Base-by-base conservation (phyloP, 2,329 filamentous ascomycete genomes). In the Cladorrhinum sp. region DNA sequence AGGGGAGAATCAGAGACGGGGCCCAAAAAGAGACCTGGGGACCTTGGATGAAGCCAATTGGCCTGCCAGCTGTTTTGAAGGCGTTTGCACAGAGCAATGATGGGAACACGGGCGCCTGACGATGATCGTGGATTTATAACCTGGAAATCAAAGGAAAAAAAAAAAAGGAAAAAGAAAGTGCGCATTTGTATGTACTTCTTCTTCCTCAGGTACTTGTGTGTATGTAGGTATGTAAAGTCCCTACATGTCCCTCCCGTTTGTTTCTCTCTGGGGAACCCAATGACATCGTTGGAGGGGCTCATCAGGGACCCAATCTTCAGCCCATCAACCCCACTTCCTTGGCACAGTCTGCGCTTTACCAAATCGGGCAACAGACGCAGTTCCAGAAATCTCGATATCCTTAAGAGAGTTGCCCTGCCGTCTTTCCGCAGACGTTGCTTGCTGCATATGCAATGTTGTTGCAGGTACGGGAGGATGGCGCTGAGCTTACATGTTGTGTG, bases 231-330 rank as follows among this genome's bases (percentile, higher is more conserved):
- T 12, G 52, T 36, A 33, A 20, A n/a, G 20, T 33, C 9, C 28
- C 30, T 30, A 30, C 7, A 21, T 24, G 42, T 23, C 20, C 18
- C 8, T 58, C 4, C 21, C 55, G 36, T 24, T 51, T 56, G 46
- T 33, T 23, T 51, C 20, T 46, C 33, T 60, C n/a, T 60, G 9
- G 28, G 53, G 10, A 46, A 21, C 18, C 42, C 16, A 46, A 60
- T 60, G 58, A 48, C 46, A 60, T 60, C 33, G 54, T 56, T 46
- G 50, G 42, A 21, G 58, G 48, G 48, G 58, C 46, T 54, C 46
- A 60, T 56, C 53, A 52, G 53, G 42, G 42, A 46, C 42, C 42
- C 18, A 16, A 20, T 16, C 42, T 20, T 46, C 42, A 46, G 42
- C 33, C 33, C 33, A 46, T 7, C 2, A 18, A 46, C 42, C 42